Evolutionary conservation across 768 basidiomycete genomes (phyloP).

Genomic region (Termitomyces sp.): DNA sequence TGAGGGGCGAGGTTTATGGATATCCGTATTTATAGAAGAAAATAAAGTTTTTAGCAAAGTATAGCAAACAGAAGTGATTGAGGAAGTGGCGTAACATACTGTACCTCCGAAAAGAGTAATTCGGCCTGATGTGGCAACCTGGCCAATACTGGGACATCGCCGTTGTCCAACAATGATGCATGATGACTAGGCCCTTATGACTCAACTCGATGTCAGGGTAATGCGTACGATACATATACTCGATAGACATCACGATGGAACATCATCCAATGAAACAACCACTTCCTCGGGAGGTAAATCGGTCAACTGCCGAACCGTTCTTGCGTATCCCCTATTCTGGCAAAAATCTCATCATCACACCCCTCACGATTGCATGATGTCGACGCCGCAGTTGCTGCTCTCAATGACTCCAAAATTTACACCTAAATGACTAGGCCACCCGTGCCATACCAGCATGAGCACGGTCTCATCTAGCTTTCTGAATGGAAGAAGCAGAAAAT

Average conservation of each 20-base stretch:
- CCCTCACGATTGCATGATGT: constrained; percentile 41
- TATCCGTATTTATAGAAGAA: too few relatives aligned
- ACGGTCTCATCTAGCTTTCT: constrained; percentile 16
- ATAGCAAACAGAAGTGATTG: too few relatives aligned
- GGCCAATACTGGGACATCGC: too few relatives aligned
- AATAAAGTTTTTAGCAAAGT: too few relatives aligned
- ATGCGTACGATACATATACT: neutral
- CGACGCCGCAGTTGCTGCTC: constrained; percentile 21
- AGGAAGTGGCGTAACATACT: too few relatives aligned
- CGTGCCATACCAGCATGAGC: constrained; percentile 32
- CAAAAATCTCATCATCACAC: constrained; percentile 42
- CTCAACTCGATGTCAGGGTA: neutral
- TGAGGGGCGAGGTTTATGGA: too few relatives aligned
- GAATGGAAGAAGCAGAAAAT: constrained; percentile 17
- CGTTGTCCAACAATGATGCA: too few relatives aligned
- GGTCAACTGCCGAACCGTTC: constrained; percentile 41
- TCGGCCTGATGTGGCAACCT: too few relatives aligned
- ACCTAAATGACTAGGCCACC: constrained; percentile 33
- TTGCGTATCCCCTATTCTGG: constrained; percentile 43
- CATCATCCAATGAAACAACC: constrained; percentile 1
- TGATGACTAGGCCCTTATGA: neutral
- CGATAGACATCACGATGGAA: neutral
- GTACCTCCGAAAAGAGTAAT: too few relatives aligned
- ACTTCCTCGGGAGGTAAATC: constrained; percentile 21
- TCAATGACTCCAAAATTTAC: constrained; percentile 34